Conservation (phyloP, 768 basidiomycete species). For the Amanita subjunquillea region DNA sequence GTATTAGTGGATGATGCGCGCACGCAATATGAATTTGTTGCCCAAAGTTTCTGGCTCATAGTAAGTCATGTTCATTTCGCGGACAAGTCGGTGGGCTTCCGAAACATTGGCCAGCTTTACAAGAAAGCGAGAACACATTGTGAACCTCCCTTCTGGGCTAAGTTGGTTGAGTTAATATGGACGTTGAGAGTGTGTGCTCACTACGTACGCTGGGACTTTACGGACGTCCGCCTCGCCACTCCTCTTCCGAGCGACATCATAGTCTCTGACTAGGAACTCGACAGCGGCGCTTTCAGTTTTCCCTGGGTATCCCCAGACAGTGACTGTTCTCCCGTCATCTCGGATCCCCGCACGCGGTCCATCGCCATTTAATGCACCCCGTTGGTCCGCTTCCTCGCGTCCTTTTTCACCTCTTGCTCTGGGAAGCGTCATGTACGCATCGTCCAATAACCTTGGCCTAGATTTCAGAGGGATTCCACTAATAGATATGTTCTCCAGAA, state of each 20-base stretch:
- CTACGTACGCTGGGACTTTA: constrained; percentile 40
- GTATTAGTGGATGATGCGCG: constrained; percentile 38
- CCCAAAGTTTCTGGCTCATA: constrained; percentile 26
- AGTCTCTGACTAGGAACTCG: constrained; percentile 29
- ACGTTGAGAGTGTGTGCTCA: background rate
- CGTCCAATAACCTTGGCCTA: constrained; percentile 14
- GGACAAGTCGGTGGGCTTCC: constrained; percentile 63
- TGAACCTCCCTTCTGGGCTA: constrained; percentile 28
- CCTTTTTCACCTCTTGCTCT: constrained; percentile 21
- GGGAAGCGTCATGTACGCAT: constrained; percentile 1
- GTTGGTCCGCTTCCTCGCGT: constrained; percentile 15
- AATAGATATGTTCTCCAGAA: constrained; percentile 33
- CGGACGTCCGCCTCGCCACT: constrained; percentile 33
- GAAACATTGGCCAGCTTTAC: constrained; percentile 45
- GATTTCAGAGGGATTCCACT: constrained; percentile 33
- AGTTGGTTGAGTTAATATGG: background rate
- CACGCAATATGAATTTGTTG: constrained; percentile 32
- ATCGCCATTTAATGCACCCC: constrained; percentile 21
- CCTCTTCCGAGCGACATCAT: constrained; percentile 27
- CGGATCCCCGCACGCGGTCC: constrained; percentile 44
- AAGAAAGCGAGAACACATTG: constrained; percentile 39
- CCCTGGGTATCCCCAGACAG: constrained; percentile 53
- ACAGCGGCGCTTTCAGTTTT: constrained; percentile 26
- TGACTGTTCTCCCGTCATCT: constrained; percentile 42
- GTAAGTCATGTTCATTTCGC: constrained; percentile 48